Evolutionary conservation across 495 filamentous ascomycete species (phyloP).

Genomic region (Cetradonia linearis): DNA sequence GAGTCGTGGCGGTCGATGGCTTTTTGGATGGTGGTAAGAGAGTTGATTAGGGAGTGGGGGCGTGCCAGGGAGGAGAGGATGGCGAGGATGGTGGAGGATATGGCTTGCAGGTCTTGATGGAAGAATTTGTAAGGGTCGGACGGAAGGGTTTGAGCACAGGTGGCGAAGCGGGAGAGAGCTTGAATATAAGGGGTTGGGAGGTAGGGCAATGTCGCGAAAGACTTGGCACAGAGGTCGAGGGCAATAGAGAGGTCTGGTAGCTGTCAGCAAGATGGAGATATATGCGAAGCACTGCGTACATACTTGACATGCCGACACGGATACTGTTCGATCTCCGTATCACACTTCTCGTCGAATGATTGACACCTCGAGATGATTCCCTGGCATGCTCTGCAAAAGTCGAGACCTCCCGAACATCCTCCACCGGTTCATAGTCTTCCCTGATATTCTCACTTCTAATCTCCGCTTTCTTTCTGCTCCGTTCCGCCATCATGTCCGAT

Average conservation of each 20-base stretch:
- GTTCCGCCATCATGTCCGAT: slow-evolving; percentile 76
- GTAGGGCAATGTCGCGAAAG: slow-evolving; percentile 46
- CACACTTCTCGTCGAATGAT: slow-evolving; percentile 68
- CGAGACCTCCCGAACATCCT: slow-evolving; percentile 85
- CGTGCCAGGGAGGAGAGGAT: slow-evolving; percentile 70
- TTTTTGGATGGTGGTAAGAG: slow-evolving; percentile 53
- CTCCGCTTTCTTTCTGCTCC: slow-evolving; percentile 77
- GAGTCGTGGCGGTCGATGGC: slow-evolving; percentile 64
- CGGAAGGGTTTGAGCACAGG: slow-evolving; percentile 54
- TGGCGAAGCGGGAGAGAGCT: slow-evolving; percentile 64
- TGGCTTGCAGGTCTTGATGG: slow-evolving; percentile 61
- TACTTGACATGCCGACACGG: slow-evolving; percentile 47
- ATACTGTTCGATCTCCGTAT: slow-evolving; percentile 57
- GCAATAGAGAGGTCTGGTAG: slow-evolving; percentile 24
- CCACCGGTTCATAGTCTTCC: slow-evolving; percentile 77
- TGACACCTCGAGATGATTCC: slow-evolving; percentile 75
- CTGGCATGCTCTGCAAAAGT: slow-evolving; percentile 82
- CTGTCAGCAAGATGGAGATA: not conserved
- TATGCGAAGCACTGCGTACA: slow-evolving; percentile 10
- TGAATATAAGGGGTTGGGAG: slow-evolving; percentile 57
- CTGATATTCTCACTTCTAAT: slow-evolving; percentile 69
- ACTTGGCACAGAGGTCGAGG: slow-evolving; percentile 36
- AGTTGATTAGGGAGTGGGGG: slow-evolving; percentile 65
- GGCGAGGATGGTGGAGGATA: slow-evolving; percentile 68
- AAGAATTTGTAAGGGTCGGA: slow-evolving; percentile 66